Percentiles rank a stretch among this genome's conserved stretches.
Evolutionary conservation across 2,329 filamentous ascomycete genomes (phyloP).

Genomic region (Penicillium occitanis): DNA sequence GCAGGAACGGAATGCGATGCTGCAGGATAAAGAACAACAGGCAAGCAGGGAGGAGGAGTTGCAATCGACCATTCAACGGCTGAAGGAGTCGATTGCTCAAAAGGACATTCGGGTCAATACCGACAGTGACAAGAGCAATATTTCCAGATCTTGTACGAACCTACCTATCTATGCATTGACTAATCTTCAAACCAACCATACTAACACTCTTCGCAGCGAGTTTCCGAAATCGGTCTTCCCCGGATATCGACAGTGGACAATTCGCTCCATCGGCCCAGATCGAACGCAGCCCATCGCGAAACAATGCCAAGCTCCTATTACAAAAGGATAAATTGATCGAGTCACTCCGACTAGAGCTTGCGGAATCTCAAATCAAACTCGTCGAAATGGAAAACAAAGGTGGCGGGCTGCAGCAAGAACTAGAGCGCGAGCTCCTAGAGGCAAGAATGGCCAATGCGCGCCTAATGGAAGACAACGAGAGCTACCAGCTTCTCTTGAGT

Average conservation of each 20-base stretch:
- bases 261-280: conserved; percentile 85
- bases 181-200: no score
- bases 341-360: conserved; percentile 83
- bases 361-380: conserved; percentile 92
- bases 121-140: conserved; percentile 49
- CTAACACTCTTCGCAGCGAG: conserved; percentile 33
- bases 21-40: conserved; percentile 90
- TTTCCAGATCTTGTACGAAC: conserved; percentile 50
- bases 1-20: conserved; percentile 78
- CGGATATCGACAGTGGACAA: conserved; percentile 68
- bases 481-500: conserved; percentile 89
- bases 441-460: conserved; percentile 93
- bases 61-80: conserved; percentile 81
- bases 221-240: conserved; percentile 56
- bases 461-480: conserved; percentile 98
- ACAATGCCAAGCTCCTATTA: conserved; percentile 82
- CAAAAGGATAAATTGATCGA: conserved; percentile 98
- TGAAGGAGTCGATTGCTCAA: conserved; percentile 86
- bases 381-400: conserved; percentile 92
- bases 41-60: conserved; percentile 82
- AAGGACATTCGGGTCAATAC: conserved; percentile 59
- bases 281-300: conserved; percentile 83
- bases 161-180: no score
- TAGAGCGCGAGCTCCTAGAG: conserved; percentile 88
- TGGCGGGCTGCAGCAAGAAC: conserved; percentile 79